A percentile compares a stretch with the other conserved stretches of the same genome.
Conservation (phyloP, 257 asterid genomes). For the Linaria vulgaris region DNA sequence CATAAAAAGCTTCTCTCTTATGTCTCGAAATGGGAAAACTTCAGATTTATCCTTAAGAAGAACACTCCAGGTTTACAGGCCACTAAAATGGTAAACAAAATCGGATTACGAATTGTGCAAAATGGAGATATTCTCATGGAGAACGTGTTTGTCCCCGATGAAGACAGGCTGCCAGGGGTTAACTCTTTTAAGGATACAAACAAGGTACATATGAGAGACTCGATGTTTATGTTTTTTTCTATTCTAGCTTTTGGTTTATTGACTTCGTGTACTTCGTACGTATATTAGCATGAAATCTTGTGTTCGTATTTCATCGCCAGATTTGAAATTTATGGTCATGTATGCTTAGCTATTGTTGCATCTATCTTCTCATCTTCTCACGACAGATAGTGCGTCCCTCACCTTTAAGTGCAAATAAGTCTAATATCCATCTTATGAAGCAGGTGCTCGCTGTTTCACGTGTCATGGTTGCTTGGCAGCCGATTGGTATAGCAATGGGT, state of each 20-base stretch:
- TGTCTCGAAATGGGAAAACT: conserved; percentile 30
- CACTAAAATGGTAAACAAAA: conserved; percentile 89
- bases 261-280: conserved; percentile 13
- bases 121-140: conserved; percentile 86
- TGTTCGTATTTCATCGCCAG: not conserved
- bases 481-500: conserved; percentile 96
- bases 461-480: conserved; percentile 93
- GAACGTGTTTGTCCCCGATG: conserved; percentile 84
- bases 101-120: conserved; percentile 89
- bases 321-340: no score
- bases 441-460: conserved; percentile 98
- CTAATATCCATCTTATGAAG: conserved; percentile 20
- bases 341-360: conserved; percentile 10
- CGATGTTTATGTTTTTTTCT: no score
- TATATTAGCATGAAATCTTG: not conserved
- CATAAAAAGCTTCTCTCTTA: conserved; percentile 20
- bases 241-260: conserved; percentile 9
- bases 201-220: conserved; percentile 64
- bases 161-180: conserved; percentile 85
- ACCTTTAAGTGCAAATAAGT: not conserved
- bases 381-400: not conserved
- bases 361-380: conserved; percentile 4
- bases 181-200: conserved; percentile 88
- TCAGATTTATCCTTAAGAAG: conserved; percentile 81
- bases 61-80: conserved; percentile 82